Conservation (phyloP, 176 grass and related monocot species). For the Typha latifolia region DNA sequence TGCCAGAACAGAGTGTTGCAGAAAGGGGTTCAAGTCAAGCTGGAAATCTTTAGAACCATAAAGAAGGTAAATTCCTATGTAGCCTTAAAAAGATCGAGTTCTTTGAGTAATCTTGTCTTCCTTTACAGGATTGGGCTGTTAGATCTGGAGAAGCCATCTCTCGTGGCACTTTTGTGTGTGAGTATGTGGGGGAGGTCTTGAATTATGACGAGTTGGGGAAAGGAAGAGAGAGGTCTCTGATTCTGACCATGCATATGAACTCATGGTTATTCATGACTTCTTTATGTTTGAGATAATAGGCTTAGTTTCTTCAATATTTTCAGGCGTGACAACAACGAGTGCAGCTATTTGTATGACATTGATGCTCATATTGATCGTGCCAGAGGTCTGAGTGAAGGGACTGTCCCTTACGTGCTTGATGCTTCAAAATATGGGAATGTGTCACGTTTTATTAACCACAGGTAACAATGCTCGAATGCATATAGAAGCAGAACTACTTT, state of each 20-base stretch:
- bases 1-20: constrained; percentile 95
- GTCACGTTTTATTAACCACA: constrained; percentile 97
- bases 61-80: constrained; percentile 48
- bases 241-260: constrained; percentile 3
- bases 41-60: constrained; percentile 86
- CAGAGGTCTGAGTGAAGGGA: constrained; percentile 34
- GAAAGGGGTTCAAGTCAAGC: constrained; percentile 68
- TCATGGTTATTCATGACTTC: neutral
- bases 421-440: constrained; percentile 74
- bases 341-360: constrained; percentile 59
- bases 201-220: constrained; percentile 38
- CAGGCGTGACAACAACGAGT: constrained; percentile 39
- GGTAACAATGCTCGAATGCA: constrained; percentile 23
- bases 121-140: constrained; percentile 90
- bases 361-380: constrained; percentile 46
- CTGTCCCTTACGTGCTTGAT: constrained; percentile 53
- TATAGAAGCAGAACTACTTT: constrained; percentile 12
- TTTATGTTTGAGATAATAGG: neutral
- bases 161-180: constrained; percentile 84
- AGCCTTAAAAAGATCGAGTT: neutral
- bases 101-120: constrained; percentile 19
- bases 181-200: constrained; percentile 79
- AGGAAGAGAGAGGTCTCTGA: constrained; percentile 42
- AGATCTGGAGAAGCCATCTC: constrained; percentile 72
- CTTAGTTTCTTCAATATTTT: constrained; percentile 16